Base-by-base conservation (phyloP, 257 asterid genomes). In the Fraxinus americana region DNA sequence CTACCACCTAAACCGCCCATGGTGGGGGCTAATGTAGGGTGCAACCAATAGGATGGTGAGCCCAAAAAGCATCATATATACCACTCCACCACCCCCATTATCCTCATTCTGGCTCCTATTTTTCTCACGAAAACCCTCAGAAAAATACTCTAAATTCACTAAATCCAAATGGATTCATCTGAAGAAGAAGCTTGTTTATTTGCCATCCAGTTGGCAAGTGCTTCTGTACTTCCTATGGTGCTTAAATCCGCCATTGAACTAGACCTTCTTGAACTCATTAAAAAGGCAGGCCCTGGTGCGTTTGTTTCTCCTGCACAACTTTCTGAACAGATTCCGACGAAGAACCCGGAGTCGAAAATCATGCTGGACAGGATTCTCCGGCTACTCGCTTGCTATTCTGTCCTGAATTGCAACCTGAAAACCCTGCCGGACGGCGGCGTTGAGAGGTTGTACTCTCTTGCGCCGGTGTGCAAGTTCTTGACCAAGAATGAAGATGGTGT, bases 361-460 rank as follows among this genome's bases (percentile, higher is more conserved):
- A 69, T 86, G 87, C 32, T 88, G 12, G 92, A 88, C 70, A 36
- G 90, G 10, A 78, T 83, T 27, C 83, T 86, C 66, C 79, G 84
- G 14, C 81, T 88, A 3, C 86, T 88, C 34, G 80, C 90, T n/a
- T 38, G 82, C 77, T 30, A 79, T 48, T 52, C 78, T 21, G 59
- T 88, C 8, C 77, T 88, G 14, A 16, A 59, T 0, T 88, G 85
- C 81, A 45, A n/a, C 3, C 23, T 38, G 21, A 23, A 12, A 4
- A 1, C 6, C 39, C 48, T 48, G 14, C 66, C 72, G 1, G 66
- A 61, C 34, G 81, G 82, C 12, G 61, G 77, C 12, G 68, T 38
- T 1, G 81, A 78, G 66, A 82, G 87, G 21, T 45, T 14, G 9
- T 88, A 86, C 25, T 76, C 84, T 19, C 27, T 86, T 77, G 79